Evolutionary conservation across 768 basidiomycete species (phyloP), one percentile per base, ranked within the genome.

Genomic region (Infundibulicybe gibba): DNA sequence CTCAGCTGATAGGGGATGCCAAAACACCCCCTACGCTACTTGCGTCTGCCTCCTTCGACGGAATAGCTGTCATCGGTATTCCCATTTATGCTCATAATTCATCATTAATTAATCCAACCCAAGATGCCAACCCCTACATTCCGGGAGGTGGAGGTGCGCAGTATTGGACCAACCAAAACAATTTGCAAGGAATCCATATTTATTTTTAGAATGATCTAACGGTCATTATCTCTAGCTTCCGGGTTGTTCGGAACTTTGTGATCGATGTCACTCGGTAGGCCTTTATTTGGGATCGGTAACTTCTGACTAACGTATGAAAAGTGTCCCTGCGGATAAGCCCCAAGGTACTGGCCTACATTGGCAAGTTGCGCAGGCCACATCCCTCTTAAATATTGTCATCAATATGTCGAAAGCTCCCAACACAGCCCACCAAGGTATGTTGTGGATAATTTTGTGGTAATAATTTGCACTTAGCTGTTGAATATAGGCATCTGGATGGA

Each of bases 301-400:
- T 25, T 20, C 38, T 21, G 3, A 32, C n/a, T 37, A 17, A 9
- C 49, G 14, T 32, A 11, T n/a, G 12, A 30, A 3, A 13, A 72
- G 71, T 41, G 76, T 85, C 50, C 77, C 83, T 19, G 64, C 83
- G 1, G 58, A 64, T 15, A 67, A 71, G 10, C 62, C 69, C 1
- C 65, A 75, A 49, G 85, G 80, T 34, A 87, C 85, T 16, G 87
- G 85, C 32, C 69, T 91, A 34, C 88, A 91, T 60, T 91, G 88
- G 88, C 88, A 91, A 66, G 86, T 90, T 32, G 75, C 87, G 0
- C 88, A 91, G 61, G 74, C 82, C 10, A 90, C 88, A 0, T 86
- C 84, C 0, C 63, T 91, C 41, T 71, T 82, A 52, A 88, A 90
- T 61, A 77, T 87, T 52, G 74, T 77, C 16, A 71, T 88, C 46